These are phyloP conservation scores for Begonia fuchsioides DNA, from an alignment of 306 rosid genomes.

Conservation along the genomic window DNA sequence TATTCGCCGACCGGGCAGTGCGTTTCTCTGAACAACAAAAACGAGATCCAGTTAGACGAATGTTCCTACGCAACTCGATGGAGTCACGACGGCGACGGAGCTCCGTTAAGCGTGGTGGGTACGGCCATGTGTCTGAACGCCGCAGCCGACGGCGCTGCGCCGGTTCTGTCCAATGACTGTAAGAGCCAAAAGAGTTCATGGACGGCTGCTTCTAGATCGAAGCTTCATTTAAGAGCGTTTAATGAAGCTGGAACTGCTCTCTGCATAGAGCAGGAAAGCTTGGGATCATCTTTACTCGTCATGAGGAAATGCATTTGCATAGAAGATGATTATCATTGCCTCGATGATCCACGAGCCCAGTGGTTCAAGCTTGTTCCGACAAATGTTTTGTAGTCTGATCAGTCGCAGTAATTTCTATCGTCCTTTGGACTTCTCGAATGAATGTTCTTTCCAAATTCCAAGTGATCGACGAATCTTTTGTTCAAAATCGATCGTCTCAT, in stretches of 20 bases:
- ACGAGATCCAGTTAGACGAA: conserved; percentile 17
- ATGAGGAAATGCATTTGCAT: conserved; percentile 28
- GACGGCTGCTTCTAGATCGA: conserved; percentile 14
- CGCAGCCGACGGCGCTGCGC: conserved; percentile 16
- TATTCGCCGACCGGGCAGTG: conserved; percentile 27
- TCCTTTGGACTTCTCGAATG: too few species aligned
- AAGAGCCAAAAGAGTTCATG: conserved; percentile 19
- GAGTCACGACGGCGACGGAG: conserved; percentile 18
- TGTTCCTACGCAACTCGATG: conserved; percentile 18
- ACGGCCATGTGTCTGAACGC: conserved; percentile 20
- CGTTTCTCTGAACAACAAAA: conserved; percentile 6
- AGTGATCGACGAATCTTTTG: too few species aligned
- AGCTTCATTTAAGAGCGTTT: conserved; percentile 34
- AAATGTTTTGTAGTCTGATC: conserved; percentile 11
- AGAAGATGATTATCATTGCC: conserved; percentile 16
- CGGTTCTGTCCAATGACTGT: conserved; percentile 16
- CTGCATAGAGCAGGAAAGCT: conserved; percentile 21
- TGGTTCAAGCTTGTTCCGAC: conserved; percentile 37
- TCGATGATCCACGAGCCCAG: conserved; percentile 22
- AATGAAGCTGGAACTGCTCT: conserved; percentile 3
- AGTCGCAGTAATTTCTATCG: too few species aligned
- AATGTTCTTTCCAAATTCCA: too few species aligned
- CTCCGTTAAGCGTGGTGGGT: conserved; percentile 13
- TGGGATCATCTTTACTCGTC: conserved; percentile 16
- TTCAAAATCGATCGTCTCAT: too few species aligned